Percentiles rank a stretch among this genome's conserved stretches.
phyloP scores from a whole-genome alignment of 371 early-diverging fungal species.

The Apophysomyces ossiformis region DNA sequence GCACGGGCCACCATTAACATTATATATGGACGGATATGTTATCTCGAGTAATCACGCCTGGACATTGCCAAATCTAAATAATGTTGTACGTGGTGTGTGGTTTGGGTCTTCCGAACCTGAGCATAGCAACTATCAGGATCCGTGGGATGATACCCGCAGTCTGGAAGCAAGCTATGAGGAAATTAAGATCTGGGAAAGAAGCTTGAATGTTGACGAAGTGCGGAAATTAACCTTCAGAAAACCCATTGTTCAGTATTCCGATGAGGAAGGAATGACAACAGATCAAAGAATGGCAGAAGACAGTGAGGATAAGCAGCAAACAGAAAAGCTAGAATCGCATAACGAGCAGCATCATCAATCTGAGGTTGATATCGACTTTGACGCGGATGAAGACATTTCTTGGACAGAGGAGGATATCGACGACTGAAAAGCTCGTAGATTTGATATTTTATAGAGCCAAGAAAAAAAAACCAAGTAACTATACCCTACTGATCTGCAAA shows the following conservation, averaged over 20 bases:
- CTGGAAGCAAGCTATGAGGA: slow-evolving; percentile 40
- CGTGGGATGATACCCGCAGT: slow-evolving; percentile 44
- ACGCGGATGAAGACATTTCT: neutral
- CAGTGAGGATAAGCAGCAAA: neutral
- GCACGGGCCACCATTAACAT: slow-evolving; percentile 24
- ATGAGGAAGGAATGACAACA: too few relatives aligned
- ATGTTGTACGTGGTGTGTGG: slow-evolving; percentile 46
- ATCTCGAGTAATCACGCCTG: slow-evolving; percentile 33
- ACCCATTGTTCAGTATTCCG: too few relatives aligned
- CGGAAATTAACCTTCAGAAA: neutral
- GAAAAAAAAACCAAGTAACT: neutral
- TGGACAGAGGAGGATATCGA: neutral
- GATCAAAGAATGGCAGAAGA: neutral
- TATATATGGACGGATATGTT: slow-evolving; percentile 52
- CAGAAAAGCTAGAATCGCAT: neutral
- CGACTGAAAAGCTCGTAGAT: neutral
- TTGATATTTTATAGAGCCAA: neutral
- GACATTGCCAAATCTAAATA: slow-evolving; percentile 26
- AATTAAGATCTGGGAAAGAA: slow-evolving; percentile 45
- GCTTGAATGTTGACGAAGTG: slow-evolving; percentile 17
- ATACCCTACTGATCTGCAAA: neutral
- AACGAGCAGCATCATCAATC: neutral
- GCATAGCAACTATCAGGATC: slow-evolving; percentile 42
- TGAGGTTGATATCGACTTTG: neutral
- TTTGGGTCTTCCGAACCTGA: slow-evolving; percentile 53